Evolutionary conservation across 768 basidiomycete species (phyloP).

Genomic region (Tulasnella sp.): DNA sequence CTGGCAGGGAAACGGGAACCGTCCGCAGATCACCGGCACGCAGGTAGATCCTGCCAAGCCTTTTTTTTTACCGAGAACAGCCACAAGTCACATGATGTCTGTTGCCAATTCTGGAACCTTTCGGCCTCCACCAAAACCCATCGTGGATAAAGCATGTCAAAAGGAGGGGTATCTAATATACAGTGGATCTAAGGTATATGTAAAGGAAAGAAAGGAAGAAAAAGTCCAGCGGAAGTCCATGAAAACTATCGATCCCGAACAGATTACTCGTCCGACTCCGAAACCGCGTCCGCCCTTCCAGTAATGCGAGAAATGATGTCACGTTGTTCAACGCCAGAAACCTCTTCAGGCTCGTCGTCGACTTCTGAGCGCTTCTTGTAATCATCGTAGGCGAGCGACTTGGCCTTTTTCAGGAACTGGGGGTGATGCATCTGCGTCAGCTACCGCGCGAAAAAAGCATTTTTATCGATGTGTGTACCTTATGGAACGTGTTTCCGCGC

Average conservation of each 20-base stretch:
- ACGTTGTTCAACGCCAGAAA: not conserved
- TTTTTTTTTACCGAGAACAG: too few species aligned
- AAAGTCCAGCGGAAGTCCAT: not conserved
- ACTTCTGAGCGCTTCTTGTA: not conserved
- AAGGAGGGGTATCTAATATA: too few species aligned
- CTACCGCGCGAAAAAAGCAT: not conserved
- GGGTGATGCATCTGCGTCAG: not conserved
- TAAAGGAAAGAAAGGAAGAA: not conserved
- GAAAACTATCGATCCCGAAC: not conserved
- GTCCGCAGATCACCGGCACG: too few species aligned
- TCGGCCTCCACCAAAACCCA: too few species aligned
- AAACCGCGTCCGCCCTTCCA: not conserved
- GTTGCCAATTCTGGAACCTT: too few species aligned
- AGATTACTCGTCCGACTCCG: not conserved
- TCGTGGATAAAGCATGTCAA: too few species aligned
- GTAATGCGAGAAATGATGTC: not conserved
- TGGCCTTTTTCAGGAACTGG: not conserved
- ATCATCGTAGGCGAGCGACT: not conserved
- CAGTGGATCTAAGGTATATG: too few species aligned
- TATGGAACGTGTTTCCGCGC: constrained; percentile 28
- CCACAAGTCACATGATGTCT: too few species aligned
- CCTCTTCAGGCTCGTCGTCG: not conserved
- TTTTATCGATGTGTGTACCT: not conserved
- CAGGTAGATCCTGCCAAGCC: too few species aligned
- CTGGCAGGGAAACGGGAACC: too few species aligned